Evolutionary conservation across 345 rosid genomes (phyloP).

Genomic region (Corymbia maculata): DNA sequence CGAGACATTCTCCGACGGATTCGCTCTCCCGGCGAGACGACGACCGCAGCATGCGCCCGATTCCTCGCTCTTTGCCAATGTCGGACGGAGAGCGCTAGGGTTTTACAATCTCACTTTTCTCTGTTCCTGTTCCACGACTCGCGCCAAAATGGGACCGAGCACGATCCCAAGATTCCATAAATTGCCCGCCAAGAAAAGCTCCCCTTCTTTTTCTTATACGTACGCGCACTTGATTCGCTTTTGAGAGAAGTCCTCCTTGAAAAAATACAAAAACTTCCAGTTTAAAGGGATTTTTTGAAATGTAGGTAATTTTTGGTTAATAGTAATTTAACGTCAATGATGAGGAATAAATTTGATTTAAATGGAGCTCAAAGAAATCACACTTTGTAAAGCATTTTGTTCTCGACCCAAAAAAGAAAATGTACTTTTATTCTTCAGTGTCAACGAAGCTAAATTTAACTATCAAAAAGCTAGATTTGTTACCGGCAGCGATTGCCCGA

Average conservation of each 20-base stretch:
- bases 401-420: too few species aligned
- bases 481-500: rapidly evolving
- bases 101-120: neutral
- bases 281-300: neutral
- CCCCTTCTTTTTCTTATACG: neutral
- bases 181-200: neutral
- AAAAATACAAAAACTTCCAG: too few species aligned
- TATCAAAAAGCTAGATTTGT: too few species aligned
- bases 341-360: neutral
- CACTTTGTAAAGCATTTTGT: too few species aligned
- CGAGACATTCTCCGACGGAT: neutral
- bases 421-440: too few species aligned
- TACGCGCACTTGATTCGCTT: too few species aligned
- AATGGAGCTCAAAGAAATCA: neutral
- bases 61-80: neutral
- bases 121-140: neutral
- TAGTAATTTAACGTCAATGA: neutral
- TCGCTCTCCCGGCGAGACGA: neutral
- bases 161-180: neutral
- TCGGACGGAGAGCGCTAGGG: neutral
- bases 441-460: too few species aligned
- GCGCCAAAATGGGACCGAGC: neutral
- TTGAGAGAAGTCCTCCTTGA: too few species aligned
- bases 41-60: neutral
- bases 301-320: neutral